Percentiles rank a stretch among this genome's conserved stretches.
Evolutionary conservation across 805 yeast species (phyloP).

Genomic region (Cephaloascus albidus): DNA sequence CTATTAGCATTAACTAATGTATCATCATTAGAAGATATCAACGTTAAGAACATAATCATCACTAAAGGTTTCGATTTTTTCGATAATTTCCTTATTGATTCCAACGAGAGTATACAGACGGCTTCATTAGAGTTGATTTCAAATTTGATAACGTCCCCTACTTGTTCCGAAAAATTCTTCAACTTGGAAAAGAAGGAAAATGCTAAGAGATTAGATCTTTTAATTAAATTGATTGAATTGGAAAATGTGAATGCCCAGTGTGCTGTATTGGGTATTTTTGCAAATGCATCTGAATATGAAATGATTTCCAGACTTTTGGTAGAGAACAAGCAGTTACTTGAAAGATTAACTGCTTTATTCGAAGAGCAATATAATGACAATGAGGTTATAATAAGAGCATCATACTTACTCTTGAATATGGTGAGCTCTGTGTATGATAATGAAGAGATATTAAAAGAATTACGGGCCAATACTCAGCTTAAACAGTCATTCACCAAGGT

Average conservation of each 20-base stretch:
- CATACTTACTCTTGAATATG: background rate
- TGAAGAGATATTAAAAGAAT: background rate
- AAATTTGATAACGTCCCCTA: slow-evolving; percentile 39
- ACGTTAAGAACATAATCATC: slow-evolving; percentile 24
- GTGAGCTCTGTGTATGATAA: background rate
- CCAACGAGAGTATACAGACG: slow-evolving; percentile 39
- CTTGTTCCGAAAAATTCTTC: slow-evolving; percentile 45
- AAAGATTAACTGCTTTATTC: background rate
- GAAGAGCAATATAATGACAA: background rate
- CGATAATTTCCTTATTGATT: slow-evolving; percentile 28
- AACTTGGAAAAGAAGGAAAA: slow-evolving; percentile 32
- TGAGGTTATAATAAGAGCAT: background rate
- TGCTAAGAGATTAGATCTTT: slow-evolving; percentile 26
- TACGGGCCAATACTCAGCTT: background rate
- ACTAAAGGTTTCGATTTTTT: slow-evolving; percentile 41
- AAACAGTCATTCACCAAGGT: background rate
- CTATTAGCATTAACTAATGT: slow-evolving; percentile 62
- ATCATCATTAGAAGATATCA: slow-evolving; percentile 34
- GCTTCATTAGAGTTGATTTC: slow-evolving; percentile 57
- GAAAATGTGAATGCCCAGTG: slow-evolving; percentile 9
- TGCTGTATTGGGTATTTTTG: slow-evolving; percentile 12
- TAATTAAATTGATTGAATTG: slow-evolving; percentile 27
- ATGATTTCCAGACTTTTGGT: slow-evolving; percentile 6
- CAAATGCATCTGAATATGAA: slow-evolving; percentile 14
- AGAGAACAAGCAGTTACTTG: background rate